Base-by-base conservation (phyloP, 768 basidiomycete species). In the Omphalotus guepiniiformis region DNA sequence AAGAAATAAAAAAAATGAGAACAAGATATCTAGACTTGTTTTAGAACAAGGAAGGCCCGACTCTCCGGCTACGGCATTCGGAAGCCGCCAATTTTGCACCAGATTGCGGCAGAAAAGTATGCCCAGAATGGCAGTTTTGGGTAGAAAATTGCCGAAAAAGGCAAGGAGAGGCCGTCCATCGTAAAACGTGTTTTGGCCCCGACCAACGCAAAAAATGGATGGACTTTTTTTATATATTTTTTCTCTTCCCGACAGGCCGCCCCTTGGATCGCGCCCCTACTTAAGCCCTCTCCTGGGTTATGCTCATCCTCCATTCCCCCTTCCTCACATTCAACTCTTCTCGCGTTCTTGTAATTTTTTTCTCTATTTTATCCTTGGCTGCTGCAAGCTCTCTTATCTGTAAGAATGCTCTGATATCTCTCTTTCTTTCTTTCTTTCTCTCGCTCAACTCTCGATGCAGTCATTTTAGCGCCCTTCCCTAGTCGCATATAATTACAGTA, bases 151-250 rank as follows among this genome's bases (percentile, higher is more conserved):
- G 59, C 54, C 56, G 55, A 62, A 58, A 64, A 63, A 57, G 60
- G 63, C 40, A 59, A 60, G 62, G 60, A 56, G 60, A 58, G 56
- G 63, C 70, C 72, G 74, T 71, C 71, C 74, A 73, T 72, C 78
- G 80, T 76, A 83, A 83, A 82, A 85, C 83, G 83, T 85, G 83
- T 80, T 75, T 77, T 75, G 35, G 35, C 35, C 78, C 77, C 70
- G 72, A 71, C 82, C 83, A 76, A 79, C 78, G 74, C 72, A 63
- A 61, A 68, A 72, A 71, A n/a, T n/a, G n/a, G 56, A 58, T 60
- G 71, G 72, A 73, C 72, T 60, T 60, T 63, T 69, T 72, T 70
- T 70, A 73, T 69, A 72, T 71, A 71, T 67, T 61, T 61, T 66
- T 66, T 71, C 71, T 73, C 70, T 69, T 73, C 65, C 66, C 72